Base-by-base conservation (phyloP, 768 basidiomycete genomes). In the Naganishia kalamii region DNA sequence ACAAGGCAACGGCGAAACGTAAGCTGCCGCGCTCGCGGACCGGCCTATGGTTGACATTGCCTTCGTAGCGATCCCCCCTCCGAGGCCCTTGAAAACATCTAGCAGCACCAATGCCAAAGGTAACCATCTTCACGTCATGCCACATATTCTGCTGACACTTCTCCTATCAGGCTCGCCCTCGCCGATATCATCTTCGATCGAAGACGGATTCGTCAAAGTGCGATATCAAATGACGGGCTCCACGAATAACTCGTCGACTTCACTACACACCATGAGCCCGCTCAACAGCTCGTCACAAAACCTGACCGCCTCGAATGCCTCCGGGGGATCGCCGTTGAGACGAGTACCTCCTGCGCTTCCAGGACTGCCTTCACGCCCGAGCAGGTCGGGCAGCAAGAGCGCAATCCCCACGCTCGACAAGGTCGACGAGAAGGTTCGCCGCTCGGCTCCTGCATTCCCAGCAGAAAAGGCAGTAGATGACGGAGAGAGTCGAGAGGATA, bases 151-250 rank as follows among this genome's bases (percentile, higher is more conserved):
- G 11, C 40, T 51, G 27, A 37, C 30, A 46, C 37, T 44, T 30
- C 2, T 30, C 13, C 62, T 15, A 19, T 17, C 30, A 54, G 35
- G 44, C 6, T 59, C 64, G 29, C 44, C 54, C 15, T 65, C 64
- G 44, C 54, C 64, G 29, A 48, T 60, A 1, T 59, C 43, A 4
- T 62, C 66, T 1, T 62, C 62, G 6, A 49, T 50, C 25, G 54
- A 62, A 46, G 66, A 68, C 43, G 66, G 51, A 12, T 68, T 52
- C 32, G 51, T 68, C 54, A 57, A 48, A 43, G 44, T 63, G n/a
- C 63, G 47, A 19, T 43, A 61, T 29, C 41, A 61, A 13, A 15
- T 29, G 43, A 57, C 54, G n/a, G 54, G 54, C 23, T 57, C 54
- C 4, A 57, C 54, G 12, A 57, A 57, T 35, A 37, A 35, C 35